Conservation (phyloP, 2,329 filamentous ascomycete species). For the Xylariaceae sp. region DNA sequence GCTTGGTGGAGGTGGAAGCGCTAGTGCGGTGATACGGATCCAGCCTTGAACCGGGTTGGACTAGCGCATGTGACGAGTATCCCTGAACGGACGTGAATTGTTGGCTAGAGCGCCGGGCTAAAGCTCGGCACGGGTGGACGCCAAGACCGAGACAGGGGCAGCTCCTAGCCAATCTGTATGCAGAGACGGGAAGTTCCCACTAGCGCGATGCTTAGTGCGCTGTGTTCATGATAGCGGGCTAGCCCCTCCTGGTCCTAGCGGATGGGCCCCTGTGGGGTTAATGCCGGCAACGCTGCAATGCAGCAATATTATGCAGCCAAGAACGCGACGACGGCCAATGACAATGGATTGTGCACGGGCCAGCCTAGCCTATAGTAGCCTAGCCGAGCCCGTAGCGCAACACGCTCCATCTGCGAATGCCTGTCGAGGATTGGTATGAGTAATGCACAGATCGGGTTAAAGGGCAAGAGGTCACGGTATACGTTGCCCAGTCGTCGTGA, state of each 20-base stretch:
- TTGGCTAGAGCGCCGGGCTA: conserved; percentile 28
- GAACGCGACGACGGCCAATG: conserved; percentile 10
- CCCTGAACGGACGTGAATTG: background rate
- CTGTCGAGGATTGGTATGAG: too few species aligned
- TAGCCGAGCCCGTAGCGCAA: too few species aligned
- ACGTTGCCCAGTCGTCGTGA: too few species aligned
- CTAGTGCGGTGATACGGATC: conserved; percentile 16
- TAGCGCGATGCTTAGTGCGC: conserved; percentile 23
- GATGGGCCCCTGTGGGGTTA: conserved; percentile 14
- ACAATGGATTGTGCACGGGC: too few species aligned
- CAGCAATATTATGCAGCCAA: conserved; percentile 30
- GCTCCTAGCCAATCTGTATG: conserved; percentile 28
- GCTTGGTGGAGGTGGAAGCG: background rate
- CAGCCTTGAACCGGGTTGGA: conserved; percentile 18
- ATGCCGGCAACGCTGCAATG: conserved; percentile 22
- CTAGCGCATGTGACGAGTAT: conserved; percentile 31
- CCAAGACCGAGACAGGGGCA: conserved; percentile 20
- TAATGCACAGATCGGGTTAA: too few species aligned
- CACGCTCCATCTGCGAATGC: too few species aligned
- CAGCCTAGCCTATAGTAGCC: too few species aligned
- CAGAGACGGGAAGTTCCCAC: conserved; percentile 29
- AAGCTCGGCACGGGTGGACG: conserved; percentile 21
- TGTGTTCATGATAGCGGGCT: conserved; percentile 1
- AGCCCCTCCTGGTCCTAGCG: conserved; percentile 7
- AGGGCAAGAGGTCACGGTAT: too few species aligned